Percentiles rank a stretch among this genome's conserved stretches.
phyloP scores from a whole-genome alignment of 352 stramenopile genomes.

The Phytophthora sansomeana region DNA sequence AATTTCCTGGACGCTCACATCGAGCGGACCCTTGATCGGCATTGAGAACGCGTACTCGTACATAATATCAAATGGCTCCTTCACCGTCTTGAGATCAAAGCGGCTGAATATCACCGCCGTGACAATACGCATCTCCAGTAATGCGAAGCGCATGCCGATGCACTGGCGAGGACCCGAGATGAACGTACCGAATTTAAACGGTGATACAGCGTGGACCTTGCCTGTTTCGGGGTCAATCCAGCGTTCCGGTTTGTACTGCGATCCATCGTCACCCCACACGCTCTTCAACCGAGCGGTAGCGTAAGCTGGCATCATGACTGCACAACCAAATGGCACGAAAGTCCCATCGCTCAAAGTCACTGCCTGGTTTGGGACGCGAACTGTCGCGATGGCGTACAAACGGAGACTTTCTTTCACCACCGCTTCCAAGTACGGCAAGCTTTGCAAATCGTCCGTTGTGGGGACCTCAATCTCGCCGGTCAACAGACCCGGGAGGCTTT shows the following conservation, averaged over 20 bases:
- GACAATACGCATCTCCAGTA: constrained; percentile 62
- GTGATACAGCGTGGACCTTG: constrained; percentile 14
- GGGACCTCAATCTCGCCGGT: constrained; percentile 25
- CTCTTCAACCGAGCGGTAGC: constrained; percentile 9
- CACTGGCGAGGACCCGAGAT: constrained; percentile 60
- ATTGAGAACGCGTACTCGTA: constrained; percentile 36
- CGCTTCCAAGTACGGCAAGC: constrained; percentile 60
- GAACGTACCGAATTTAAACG: constrained; percentile 69
- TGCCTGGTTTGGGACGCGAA: constrained; percentile 40
- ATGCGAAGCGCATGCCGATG: constrained; percentile 57
- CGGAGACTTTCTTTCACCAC: constrained; percentile 64
- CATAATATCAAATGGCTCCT: constrained; percentile 35
- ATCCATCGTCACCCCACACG: constrained; percentile 10
- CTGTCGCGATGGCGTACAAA: constrained; percentile 52
- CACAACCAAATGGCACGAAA: constrained; percentile 10
- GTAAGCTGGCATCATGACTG: constrained; percentile 26
- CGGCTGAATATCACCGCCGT: constrained; percentile 43
- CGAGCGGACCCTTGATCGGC: constrained; percentile 28
- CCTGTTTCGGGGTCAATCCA: constrained; percentile 15
- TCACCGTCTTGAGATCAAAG: constrained; percentile 44
- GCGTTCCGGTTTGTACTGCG: constrained; percentile 12
- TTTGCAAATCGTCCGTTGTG: constrained; percentile 42
- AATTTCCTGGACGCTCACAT: constrained; percentile 6
- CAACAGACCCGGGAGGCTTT: constrained; percentile 29
- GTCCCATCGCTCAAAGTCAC: constrained; percentile 57